Conservation (phyloP, 208 protist genomes). For the Crithidia brevicula region DNA sequence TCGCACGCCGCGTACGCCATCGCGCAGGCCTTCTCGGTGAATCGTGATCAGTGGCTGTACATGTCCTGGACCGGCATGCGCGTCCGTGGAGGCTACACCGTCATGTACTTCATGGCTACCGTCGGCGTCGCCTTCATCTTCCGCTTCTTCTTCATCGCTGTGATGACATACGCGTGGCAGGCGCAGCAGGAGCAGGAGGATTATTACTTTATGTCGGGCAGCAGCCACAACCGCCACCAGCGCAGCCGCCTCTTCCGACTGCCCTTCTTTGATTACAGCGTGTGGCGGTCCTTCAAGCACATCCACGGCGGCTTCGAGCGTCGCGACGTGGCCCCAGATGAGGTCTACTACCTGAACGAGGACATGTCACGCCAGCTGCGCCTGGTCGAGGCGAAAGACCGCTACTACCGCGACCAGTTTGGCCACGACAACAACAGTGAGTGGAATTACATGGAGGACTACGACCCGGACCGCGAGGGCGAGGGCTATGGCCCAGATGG, state of each 20-base stretch:
- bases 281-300: constrained; percentile 93
- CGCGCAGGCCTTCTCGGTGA: constrained; percentile 88
- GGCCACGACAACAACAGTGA: constrained; percentile 14
- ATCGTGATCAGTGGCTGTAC: constrained; percentile 87
- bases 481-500: constrained; percentile 15
- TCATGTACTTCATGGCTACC: constrained; percentile 89
- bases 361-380: constrained; percentile 89
- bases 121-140: constrained; percentile 81
- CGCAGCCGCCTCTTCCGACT: constrained; percentile 38
- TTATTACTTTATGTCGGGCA: constrained; percentile 44
- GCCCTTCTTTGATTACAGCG: constrained; percentile 91
- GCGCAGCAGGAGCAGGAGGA: constrained; percentile 76
- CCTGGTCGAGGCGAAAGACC: constrained; percentile 76
- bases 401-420: constrained; percentile 55
- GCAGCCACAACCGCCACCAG: constrained; percentile 30
- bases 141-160: constrained; percentile 88
- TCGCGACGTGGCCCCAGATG: constrained; percentile 87
- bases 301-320: constrained; percentile 90
- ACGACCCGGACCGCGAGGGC: constrained; percentile 8
- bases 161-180: constrained; percentile 87
- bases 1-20: constrained; percentile 80
- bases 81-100: constrained; percentile 75
- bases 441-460: constrained; percentile 16
- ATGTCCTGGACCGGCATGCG: constrained; percentile 86
- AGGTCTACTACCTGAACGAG: constrained; percentile 88